Evolutionary conservation across 2,329 filamentous ascomycete species (phyloP).

Genomic region (Diaporthe amygdali): DNA sequence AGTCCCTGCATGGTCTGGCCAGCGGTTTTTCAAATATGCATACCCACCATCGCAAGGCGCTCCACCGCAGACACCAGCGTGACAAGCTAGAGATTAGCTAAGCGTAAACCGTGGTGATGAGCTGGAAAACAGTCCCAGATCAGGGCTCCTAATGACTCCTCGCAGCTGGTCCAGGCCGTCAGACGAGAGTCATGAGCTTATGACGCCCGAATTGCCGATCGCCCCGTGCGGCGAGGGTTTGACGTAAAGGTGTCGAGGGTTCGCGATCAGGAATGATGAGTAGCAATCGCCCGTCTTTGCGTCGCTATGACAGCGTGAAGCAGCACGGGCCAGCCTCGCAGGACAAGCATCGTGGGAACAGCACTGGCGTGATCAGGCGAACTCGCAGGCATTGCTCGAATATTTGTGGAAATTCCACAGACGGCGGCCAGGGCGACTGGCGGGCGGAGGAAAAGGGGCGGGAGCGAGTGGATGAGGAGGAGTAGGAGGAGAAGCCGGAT

Average conservation of each 20-base stretch:
- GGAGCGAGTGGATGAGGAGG: neutral
- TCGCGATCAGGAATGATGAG: neutral
- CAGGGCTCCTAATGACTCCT: neutral
- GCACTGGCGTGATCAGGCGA: constrained; percentile 1
- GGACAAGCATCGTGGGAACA: neutral
- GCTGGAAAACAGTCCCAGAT: neutral
- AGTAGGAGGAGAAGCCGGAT: neutral
- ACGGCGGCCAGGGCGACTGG: neutral
- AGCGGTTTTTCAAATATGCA: neutral
- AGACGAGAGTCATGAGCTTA: neutral
- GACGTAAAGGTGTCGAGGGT: neutral
- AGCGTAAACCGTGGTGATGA: neutral
- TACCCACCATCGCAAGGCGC: neutral
- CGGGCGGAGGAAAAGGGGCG: neutral
- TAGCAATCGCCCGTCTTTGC: neutral
- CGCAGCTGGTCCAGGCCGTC: neutral
- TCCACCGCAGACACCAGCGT: constrained; percentile 4
- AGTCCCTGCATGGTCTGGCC: constrained; percentile 7
- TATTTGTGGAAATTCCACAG: constrained; percentile 7
- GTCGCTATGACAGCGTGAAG: neutral
- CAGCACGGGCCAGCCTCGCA: neutral
- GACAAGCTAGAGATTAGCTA: constrained; percentile 7
- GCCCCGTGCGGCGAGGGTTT: neutral
- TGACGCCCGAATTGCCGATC: constrained; percentile 2
- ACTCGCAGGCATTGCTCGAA: neutral